A percentile compares a stretch with the other conserved stretches of the same genome.
Conservation (phyloP, 2,329 filamentous ascomycete species). For the Ophiostoma pallidulum region DNA sequence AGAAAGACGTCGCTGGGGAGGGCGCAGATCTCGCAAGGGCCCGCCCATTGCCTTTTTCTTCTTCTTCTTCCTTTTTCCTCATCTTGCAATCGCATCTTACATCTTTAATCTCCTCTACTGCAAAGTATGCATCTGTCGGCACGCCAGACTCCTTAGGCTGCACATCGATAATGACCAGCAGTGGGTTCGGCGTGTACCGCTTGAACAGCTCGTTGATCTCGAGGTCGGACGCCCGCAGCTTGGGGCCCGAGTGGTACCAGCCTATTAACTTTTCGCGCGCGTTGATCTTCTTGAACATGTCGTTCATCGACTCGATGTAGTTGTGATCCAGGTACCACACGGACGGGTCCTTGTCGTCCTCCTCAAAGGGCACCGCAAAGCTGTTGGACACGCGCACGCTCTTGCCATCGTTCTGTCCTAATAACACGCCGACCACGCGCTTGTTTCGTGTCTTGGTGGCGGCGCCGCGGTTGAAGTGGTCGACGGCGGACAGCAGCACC, state of each 20-base stretch:
- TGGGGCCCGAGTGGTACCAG: constrained; percentile 98
- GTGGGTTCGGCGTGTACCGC: constrained; percentile 91
- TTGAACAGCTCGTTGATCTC: constrained; percentile 99
- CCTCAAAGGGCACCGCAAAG: constrained; percentile 97
- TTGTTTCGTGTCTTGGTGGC: constrained; percentile 75
- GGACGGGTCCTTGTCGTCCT: constrained; percentile 96
- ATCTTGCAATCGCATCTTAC: no score
- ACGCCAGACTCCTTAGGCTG: constrained; percentile 97
- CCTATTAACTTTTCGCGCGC: constrained; percentile 97
- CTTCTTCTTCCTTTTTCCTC: no score
- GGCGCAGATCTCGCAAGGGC: no score
- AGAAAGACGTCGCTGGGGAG: no score
- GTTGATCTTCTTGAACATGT: constrained; percentile 99
- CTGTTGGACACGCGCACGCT: constrained; percentile 97
- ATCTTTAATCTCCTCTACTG: constrained; percentile 98
- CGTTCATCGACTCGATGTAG: constrained; percentile 98
- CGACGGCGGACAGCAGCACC: constrained; percentile 93
- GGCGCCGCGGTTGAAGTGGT: constrained; percentile 91
- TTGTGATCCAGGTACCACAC: constrained; percentile 99
- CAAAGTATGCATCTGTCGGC: constrained; percentile 97
- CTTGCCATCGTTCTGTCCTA: constrained; percentile 94
- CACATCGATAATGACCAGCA: constrained; percentile 96
- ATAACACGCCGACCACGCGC: constrained; percentile 85
- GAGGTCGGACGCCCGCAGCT: constrained; percentile 89
- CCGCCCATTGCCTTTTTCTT: no score